Evolutionary conservation across 495 filamentous ascomycete genomes (phyloP).

Genomic region (Penicillium samsonianum): DNA sequence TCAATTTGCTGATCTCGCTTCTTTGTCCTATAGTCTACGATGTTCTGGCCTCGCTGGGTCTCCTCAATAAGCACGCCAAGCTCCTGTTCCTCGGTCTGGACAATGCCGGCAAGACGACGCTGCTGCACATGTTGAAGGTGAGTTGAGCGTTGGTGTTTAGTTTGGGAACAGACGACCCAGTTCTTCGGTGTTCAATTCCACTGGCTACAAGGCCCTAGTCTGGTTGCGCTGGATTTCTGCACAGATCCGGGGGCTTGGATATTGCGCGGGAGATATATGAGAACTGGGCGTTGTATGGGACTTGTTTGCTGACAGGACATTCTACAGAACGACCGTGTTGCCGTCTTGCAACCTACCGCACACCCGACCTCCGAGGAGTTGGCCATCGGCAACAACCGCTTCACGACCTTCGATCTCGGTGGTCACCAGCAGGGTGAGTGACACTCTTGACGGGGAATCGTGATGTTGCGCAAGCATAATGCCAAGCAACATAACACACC

Average conservation of each 20-base stretch:
- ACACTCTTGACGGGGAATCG: neutral
- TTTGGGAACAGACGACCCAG: neutral
- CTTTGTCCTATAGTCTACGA: constrained; percentile 73
- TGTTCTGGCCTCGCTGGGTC: constrained; percentile 82
- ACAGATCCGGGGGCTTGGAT: neutral
- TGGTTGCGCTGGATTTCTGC: neutral
- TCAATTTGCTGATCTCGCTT: constrained; percentile 17
- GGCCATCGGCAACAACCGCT: constrained; percentile 92
- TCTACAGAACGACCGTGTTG: constrained; percentile 86
- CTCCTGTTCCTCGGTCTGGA: constrained; percentile 92
- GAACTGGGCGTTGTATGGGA: neutral
- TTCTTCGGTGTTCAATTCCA: neutral
- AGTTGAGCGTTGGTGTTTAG: constrained; percentile 25
- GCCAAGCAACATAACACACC: neutral
- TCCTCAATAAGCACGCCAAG: constrained; percentile 96
- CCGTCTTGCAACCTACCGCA: constrained; percentile 85
- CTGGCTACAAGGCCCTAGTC: neutral
- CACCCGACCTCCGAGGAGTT: constrained; percentile 96
- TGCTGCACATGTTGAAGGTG: constrained; percentile 92
- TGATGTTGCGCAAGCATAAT: neutral
- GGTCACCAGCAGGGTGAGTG: constrained; percentile 91
- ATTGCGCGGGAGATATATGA: neutral
- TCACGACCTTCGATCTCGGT: constrained; percentile 96
- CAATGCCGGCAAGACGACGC: constrained; percentile 96
- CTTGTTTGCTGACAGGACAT: constrained; percentile 18